phyloP scores from a whole-genome alignment of 495 filamentous ascomycete species.

The Pyrenula massariospora region DNA sequence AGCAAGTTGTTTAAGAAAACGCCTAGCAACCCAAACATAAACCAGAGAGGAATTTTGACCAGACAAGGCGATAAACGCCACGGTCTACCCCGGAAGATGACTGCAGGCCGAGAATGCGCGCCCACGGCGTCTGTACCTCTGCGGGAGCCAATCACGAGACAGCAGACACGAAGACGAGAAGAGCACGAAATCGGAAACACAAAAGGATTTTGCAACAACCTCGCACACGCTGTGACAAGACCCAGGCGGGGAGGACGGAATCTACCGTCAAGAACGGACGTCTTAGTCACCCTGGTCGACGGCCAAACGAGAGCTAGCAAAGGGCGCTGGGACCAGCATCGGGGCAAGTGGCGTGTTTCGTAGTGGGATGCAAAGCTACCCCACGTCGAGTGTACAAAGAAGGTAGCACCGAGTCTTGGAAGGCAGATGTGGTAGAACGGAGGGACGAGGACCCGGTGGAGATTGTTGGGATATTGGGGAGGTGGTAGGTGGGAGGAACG shows the following conservation, averaged over 20 bases:
- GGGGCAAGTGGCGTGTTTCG: too few relatives aligned
- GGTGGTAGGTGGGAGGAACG: background rate
- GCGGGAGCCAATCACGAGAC: background rate
- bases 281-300: too few relatives aligned
- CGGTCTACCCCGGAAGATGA: background rate
- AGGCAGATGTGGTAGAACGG: too few relatives aligned
- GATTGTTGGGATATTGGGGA: background rate
- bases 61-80: background rate
- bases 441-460: background rate
- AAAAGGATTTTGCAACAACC: background rate
- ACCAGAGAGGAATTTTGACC: background rate
- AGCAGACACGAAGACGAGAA: background rate
- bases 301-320: too few relatives aligned
- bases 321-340: too few relatives aligned
- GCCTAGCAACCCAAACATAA: background rate
- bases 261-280: background rate
- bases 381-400: background rate
- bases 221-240: background rate
- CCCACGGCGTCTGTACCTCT: background rate
- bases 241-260: background rate
- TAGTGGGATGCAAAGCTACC: background rate
- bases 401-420: background rate
- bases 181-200: background rate
- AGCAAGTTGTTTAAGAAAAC: background rate
- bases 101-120: background rate